Conservation (phyloP, 768 basidiomycete species). For the Panaeolus papilionaceus region DNA sequence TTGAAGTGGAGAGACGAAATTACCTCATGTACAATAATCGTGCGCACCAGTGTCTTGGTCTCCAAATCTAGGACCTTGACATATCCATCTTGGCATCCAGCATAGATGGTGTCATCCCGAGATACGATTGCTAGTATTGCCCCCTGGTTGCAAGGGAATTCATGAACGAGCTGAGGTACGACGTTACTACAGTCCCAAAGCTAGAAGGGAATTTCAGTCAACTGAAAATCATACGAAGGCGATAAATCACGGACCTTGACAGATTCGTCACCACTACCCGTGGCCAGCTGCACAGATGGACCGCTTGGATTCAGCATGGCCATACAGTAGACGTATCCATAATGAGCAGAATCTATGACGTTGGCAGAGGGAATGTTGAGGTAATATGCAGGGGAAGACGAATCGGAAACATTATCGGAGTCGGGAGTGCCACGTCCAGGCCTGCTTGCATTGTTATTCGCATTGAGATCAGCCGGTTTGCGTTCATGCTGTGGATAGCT, state of each 20-base stretch:
- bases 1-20: not conserved
- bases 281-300: conserved; percentile 60
- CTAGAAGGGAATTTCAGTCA: conserved; percentile 38
- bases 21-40: conserved; percentile 84
- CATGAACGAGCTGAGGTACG: conserved; percentile 56
- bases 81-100: conserved; percentile 93
- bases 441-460: conserved; percentile 55
- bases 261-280: conserved; percentile 90
- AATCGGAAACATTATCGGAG: conserved; percentile 35
- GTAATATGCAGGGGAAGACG: conserved; percentile 47
- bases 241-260: conserved; percentile 67
- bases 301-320: conserved; percentile 36
- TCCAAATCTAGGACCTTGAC: conserved; percentile 92
- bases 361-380: conserved; percentile 65
- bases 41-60: conserved; percentile 85
- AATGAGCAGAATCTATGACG: conserved; percentile 89
- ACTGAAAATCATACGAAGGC: not conserved
- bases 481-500: conserved; percentile 80
- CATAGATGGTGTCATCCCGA: conserved; percentile 83
- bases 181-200: conserved; percentile 67
- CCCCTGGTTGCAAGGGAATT: conserved; percentile 75
- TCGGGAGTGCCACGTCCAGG: conserved; percentile 39
- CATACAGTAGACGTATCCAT: conserved; percentile 94
- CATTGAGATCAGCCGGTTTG: conserved; percentile 69
- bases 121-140: conserved; percentile 84